Percentiles rank a stretch among this genome's conserved stretches.
Conservation (phyloP, 352 stramenopile species). For the Halophytophthora batemanensis region DNA sequence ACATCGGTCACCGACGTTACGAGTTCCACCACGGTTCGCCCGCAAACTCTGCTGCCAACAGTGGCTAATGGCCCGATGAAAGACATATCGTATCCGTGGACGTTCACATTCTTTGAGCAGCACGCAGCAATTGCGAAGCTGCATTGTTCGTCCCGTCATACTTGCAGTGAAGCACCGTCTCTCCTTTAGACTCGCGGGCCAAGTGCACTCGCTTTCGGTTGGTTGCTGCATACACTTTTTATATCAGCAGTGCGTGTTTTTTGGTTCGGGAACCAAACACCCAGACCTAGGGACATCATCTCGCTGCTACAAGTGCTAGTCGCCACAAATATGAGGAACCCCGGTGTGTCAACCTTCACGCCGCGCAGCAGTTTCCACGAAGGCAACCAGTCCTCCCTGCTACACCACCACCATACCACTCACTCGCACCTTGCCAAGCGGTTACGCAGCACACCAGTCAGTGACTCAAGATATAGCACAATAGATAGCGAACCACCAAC, state of each 20-base stretch:
- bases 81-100: slow-evolving; percentile 4
- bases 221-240: slow-evolving; percentile 3
- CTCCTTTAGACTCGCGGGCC: neutral
- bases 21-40: neutral
- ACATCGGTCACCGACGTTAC: slow-evolving; percentile 2
- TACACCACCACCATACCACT: no score
- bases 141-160: slow-evolving; percentile 3
- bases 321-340: no score
- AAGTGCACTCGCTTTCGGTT: slow-evolving; percentile 8
- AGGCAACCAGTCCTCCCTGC: no score
- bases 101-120: neutral
- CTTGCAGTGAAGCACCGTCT: slow-evolving; percentile 3
- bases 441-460: no score
- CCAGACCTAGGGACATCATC: neutral
- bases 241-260: slow-evolving; percentile 10
- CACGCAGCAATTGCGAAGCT: slow-evolving; percentile 4
- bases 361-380: no score
- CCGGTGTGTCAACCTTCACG: no score
- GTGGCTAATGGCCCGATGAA: neutral
- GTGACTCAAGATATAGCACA: no score
- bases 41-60: neutral
- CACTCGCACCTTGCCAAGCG: no score
- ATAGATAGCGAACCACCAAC: no score
- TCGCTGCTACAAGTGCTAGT: no score
- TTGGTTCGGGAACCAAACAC: slow-evolving; percentile 7